Base-by-base conservation (phyloP, 1,139 yeast genomes). In the Candida gigantensis region DNA sequence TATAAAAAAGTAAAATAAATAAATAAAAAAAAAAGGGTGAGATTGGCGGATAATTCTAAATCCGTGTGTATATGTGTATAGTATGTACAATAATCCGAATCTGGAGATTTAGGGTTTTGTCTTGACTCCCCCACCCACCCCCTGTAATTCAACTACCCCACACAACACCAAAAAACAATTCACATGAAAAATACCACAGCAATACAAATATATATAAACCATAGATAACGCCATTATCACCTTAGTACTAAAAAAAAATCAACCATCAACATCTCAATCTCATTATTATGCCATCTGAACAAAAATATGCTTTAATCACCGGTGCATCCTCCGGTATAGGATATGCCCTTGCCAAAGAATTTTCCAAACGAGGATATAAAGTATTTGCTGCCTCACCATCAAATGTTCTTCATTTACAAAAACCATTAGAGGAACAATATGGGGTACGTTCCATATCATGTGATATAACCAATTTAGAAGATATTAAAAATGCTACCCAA, bases 301-400 rank as follows among this genome's bases (percentile, higher is more conserved):
- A 30, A n/a, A 45, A 46, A 30, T 46, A 53, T 46, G 74, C 72
- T 4, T 51, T 68, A 4, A 51, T 68, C 14, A 56, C 69, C 1
- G 74, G 73, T 1, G 69, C 72, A 2, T 62, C 71, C 3, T 58
- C 68, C 3, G 74, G 74, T 3, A 68, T 68, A 36, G 73, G 74
- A 3, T 62, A 53, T 39, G 55, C 57, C 7, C 34, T 66, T 32
- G 52, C 67, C 5, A 49, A 49, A 15, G 55, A 53, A 9, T 52
- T 68, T 29, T 46, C 57, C 23, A 53, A 53, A 39, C 49, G 50
- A 29, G 72, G 72, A 0, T 68, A 62, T 42, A 55, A 55, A 28
- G 68, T 67, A 5, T 53, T 62, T 42, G 72, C 65, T 6, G 47
- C 60, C 31, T 55, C 67, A 2, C 68, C 65, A 4, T 53, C 48